A percentile compares a stretch with the other conserved stretches of the same genome.
Conservation (phyloP, 306 rosid species). For the Cicer arietinum region DNA sequence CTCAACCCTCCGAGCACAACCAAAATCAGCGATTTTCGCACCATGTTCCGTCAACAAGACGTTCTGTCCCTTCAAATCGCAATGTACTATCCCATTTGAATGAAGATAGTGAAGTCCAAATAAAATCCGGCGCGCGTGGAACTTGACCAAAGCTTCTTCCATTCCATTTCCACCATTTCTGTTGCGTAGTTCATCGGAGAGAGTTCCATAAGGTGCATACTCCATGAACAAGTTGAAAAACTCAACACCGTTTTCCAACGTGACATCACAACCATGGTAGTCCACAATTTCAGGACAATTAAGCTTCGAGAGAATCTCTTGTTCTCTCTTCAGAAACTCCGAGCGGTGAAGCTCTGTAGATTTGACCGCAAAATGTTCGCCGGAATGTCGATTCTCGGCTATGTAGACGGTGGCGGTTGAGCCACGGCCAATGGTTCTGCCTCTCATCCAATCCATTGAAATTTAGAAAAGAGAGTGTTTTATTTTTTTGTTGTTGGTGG, state of each 20-base stretch:
- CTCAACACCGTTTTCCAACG: slow-evolving; percentile 62
- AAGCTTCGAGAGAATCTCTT: slow-evolving; percentile 58
- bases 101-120: slow-evolving; percentile 70
- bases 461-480: too few species aligned
- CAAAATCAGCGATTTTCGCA: slow-evolving; percentile 80
- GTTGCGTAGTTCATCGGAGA: slow-evolving; percentile 50
- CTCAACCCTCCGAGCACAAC: slow-evolving; percentile 62
- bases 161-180: slow-evolving; percentile 45
- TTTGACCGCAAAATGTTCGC: slow-evolving; percentile 65
- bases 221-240: slow-evolving; percentile 76
- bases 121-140: slow-evolving; percentile 62
- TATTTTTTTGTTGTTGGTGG: neutral
- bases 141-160: slow-evolving; percentile 49
- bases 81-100: slow-evolving; percentile 76
- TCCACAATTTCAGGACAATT: slow-evolving; percentile 60
- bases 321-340: slow-evolving; percentile 62
- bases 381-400: slow-evolving; percentile 48
- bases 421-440: slow-evolving; percentile 71
- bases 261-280: slow-evolving; percentile 62
- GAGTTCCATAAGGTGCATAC: slow-evolving; percentile 69
- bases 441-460: slow-evolving; percentile 77
- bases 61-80: slow-evolving; percentile 81
- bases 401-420: slow-evolving; percentile 76
- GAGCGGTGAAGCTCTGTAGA: slow-evolving; percentile 59
- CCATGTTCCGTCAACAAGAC: slow-evolving; percentile 66